Base-by-base conservation (phyloP, 2,329 filamentous ascomycete species). In the Colletotrichum caudatum region DNA sequence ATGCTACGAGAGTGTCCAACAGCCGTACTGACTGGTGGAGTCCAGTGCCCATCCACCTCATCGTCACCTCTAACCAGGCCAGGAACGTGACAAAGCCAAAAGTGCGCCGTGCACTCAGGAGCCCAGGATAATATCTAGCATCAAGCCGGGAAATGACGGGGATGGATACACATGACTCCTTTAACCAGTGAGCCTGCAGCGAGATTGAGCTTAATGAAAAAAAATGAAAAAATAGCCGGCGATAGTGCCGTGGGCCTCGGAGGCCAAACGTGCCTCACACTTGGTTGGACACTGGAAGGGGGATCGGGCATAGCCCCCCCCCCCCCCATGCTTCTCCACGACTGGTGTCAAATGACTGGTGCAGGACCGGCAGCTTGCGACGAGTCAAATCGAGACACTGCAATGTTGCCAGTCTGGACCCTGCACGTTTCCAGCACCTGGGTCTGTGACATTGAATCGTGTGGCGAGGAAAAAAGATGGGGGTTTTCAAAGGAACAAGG, bases 91-190 rank as follows among this genome's bases (percentile, higher is more conserved):
- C 37, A 11, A 3, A 14, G 1, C 2, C 37, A 39, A 1, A 14
- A 62, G 59, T 29, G 23, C 29, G 12, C 44, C 44, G 14, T 39
- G 37, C 29, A 44, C 50, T 18, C 18, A 9, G 46, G 29, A 1
- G 11, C 23, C 48, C 29, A 26, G 29, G 14, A 3, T 12, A 20
- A 3, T 12, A 20, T 9, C 35, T 62, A 3, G 0, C 14, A 12
- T 2, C 9, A 0, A 39, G 6, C 29, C 20, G 6, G 44, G 39
- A 11, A 1, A 37, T 12, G 18, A 33, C 1, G 5, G 2, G 14
- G 6, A 20, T 23, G 59, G 26, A 44, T 23, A 29, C 37, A 3
- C 29, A 1, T 20, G 14, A n/a, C 20, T 26, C 11, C 6, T 16
- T 11, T 29, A 23, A 2, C 35, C 18, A 11, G 44, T 2, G n/a